Evolutionary conservation across 2,329 filamentous ascomycete genomes (phyloP).

Genomic region (Cytospora schulzeri): DNA sequence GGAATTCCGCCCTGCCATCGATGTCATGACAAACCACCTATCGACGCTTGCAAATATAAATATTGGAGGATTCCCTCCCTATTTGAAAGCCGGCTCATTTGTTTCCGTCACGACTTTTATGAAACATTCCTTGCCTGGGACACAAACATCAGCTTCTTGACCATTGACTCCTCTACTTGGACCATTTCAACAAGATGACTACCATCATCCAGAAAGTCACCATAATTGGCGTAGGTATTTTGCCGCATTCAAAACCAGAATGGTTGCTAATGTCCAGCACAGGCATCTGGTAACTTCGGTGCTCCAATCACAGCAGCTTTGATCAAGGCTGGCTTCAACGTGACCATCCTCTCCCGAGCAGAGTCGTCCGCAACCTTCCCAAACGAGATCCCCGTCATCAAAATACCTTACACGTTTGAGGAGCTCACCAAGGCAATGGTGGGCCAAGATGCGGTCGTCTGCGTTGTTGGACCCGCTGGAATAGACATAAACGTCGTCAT

Average conservation of each 20-base stretch:
- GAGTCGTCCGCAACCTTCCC: slow-evolving; percentile 31
- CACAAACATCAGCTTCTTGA: neutral
- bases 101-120: too few species aligned
- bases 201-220: slow-evolving; percentile 42
- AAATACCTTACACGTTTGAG: slow-evolving; percentile 23
- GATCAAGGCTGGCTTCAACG: slow-evolving; percentile 36
- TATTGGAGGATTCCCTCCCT: too few species aligned
- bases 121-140: too few species aligned
- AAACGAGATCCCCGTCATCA: slow-evolving; percentile 28
- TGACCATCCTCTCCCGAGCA: slow-evolving; percentile 40
- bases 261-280: neutral
- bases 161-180: too few species aligned
- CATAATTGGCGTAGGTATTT: slow-evolving; percentile 39
- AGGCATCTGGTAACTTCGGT: slow-evolving; percentile 40
- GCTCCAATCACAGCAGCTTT: slow-evolving; percentile 27
- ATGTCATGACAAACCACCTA: neutral
- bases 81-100: too few species aligned
- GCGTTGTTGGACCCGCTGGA: slow-evolving; percentile 32
- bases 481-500: slow-evolving; percentile 31
- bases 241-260: neutral
- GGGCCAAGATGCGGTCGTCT: slow-evolving; percentile 36
- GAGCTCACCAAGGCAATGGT: slow-evolving; percentile 30
- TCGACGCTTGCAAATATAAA: too few species aligned
- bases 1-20: slow-evolving; percentile 11
- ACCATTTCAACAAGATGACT: slow-evolving; percentile 9